Conservation (phyloP, 2,329 filamentous ascomycete species). For the Leptographium flavum region DNA sequence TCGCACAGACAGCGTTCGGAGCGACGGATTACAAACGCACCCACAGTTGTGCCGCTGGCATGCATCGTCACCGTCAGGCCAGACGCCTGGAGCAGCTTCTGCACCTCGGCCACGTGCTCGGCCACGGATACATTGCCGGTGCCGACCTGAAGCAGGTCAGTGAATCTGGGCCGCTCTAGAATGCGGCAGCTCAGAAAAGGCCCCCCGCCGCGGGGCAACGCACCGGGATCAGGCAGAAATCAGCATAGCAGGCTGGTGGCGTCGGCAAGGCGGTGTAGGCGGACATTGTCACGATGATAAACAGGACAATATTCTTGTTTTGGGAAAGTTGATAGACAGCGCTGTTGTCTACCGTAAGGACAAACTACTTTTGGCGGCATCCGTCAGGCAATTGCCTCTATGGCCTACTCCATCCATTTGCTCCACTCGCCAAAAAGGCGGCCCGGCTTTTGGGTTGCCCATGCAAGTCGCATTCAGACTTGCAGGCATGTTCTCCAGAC, state of each 20-base stretch:
- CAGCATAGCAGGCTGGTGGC: slow-evolving; percentile 64
- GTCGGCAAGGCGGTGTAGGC: slow-evolving; percentile 42
- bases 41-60: slow-evolving; percentile 82
- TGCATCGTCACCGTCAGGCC: slow-evolving; percentile 82
- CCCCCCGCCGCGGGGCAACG: slow-evolving; percentile 2
- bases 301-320: neutral
- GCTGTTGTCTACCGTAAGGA: too few species aligned
- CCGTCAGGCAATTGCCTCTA: too few species aligned
- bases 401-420: too few species aligned
- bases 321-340: too few species aligned
- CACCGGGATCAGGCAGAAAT: slow-evolving; percentile 83
- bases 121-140: slow-evolving; percentile 64
- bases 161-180: too few species aligned
- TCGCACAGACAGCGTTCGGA: too few species aligned
- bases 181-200: neutral
- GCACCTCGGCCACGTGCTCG: slow-evolving; percentile 76
- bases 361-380: too few species aligned
- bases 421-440: too few species aligned
- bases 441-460: too few species aligned
- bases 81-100: slow-evolving; percentile 67
- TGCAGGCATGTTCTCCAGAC: too few species aligned
- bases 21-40: slow-evolving; percentile 32
- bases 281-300: slow-evolving; percentile 6
- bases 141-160: slow-evolving; percentile 44
- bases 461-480: too few species aligned